Evolutionary conservation across 2,329 filamentous ascomycete species (phyloP), one percentile per base, ranked within the genome.

Genomic region (Alternaria metachromatica): DNA sequence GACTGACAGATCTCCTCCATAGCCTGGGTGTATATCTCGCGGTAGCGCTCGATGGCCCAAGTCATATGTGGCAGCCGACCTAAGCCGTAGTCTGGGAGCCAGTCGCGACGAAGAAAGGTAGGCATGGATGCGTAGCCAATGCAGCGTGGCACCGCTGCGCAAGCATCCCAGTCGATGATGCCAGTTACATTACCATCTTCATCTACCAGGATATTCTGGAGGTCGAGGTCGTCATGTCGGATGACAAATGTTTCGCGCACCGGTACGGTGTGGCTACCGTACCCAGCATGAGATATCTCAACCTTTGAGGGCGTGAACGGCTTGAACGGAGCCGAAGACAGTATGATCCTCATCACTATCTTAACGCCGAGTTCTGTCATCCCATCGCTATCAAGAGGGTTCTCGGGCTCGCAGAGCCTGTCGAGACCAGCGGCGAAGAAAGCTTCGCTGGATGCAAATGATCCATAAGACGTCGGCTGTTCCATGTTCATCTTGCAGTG

Each of bases 201-300:
- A 43, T 72, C 66, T 11, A 70, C 65, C 2, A 74, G 51, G 30
- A 76, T 71, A 49, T 76, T 76, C 13, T 75, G 69, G 2, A 70
- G 58, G 20, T 72, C 63, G n/a, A 76, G 61, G 23, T 76, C 74
- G 3, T 59, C 33, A 51, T 75, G 73, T 9, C 50, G 55, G 2
- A 76, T 65, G 2, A 68, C 66, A 30, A 76, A 76, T 0, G 66
- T 58, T 45, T 48, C 55, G n/a, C 18, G 58, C 11, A 20, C 56
- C n/a, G 58, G 18, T 12, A 37, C n/a, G 55, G 28, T 13, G n/a
- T 62, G 10, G 33, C 49, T 37, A n/a, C 28, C 20, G 6, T 50
- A 9, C 6, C 45, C 30, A 20, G 12, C 45, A 11, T 5, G 15
- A 11, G 37, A 41, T 13, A 9, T 10, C 3, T 12, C 12, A 37